phyloP scores from a whole-genome alignment of 2,329 filamentous ascomycete species.

The Pseudogymnoascus sp. region DNA sequence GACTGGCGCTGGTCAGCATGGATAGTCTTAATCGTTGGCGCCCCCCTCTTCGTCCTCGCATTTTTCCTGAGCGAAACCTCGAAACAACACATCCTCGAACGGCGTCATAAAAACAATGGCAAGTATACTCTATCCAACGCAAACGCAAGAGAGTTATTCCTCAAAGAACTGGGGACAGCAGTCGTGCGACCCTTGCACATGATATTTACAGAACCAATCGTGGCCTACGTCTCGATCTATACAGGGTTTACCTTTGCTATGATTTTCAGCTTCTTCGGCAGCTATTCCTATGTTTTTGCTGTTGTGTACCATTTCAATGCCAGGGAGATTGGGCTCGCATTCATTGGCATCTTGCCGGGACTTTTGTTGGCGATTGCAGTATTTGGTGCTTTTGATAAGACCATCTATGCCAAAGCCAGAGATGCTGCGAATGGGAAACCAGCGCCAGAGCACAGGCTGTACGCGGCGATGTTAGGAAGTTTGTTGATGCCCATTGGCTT shows the following conservation, averaged over 20 bases:
- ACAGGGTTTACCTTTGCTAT: slow-evolving; percentile 46
- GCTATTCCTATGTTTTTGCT: slow-evolving; percentile 44
- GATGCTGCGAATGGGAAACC: slow-evolving; percentile 20
- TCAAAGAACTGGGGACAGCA: slow-evolving; percentile 21
- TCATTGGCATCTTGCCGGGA: slow-evolving; percentile 22
- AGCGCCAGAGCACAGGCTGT: slow-evolving; percentile 50
- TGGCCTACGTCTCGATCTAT: slow-evolving; percentile 42
- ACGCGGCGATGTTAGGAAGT: slow-evolving; percentile 47
- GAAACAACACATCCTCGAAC: slow-evolving; percentile 17
- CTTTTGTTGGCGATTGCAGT: slow-evolving; percentile 26
- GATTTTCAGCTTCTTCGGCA: slow-evolving; percentile 48
- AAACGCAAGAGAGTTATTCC: slow-evolving; percentile 17
- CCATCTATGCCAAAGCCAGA: slow-evolving; percentile 38
- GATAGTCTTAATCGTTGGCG: slow-evolving; percentile 23
- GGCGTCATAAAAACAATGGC: slow-evolving; percentile 29
- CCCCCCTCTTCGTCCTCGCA: slow-evolving; percentile 31
- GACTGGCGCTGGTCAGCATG: slow-evolving; percentile 23
- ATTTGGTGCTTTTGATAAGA: slow-evolving; percentile 44
- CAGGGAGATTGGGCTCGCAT: slow-evolving; percentile 21
- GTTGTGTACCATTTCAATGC: slow-evolving; percentile 39
- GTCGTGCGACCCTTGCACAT: slow-evolving; percentile 47
- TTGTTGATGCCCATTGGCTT: slow-evolving; percentile 23
- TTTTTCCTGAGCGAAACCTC: slow-evolving; percentile 34
- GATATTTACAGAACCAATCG: slow-evolving; percentile 52
- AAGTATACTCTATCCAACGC: slow-evolving; percentile 12